Conservation (phyloP, 345 rosid genomes). For the Mercurialis annua region DNA sequence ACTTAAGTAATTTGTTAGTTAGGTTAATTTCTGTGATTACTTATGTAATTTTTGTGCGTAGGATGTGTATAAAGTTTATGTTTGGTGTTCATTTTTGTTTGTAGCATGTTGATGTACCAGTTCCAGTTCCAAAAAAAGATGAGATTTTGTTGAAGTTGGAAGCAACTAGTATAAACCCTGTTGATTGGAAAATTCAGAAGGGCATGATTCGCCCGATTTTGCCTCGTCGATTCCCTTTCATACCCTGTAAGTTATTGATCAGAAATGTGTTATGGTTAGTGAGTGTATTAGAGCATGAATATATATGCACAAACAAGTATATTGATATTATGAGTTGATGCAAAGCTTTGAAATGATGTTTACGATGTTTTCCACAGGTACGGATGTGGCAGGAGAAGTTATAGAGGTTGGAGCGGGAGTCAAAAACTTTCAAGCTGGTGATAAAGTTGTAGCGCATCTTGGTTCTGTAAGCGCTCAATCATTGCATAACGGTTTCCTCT, state of each 20-base stretch:
- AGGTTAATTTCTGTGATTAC: too few relatives aligned
- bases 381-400: slow-evolving; percentile 24
- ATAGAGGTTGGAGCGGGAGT: slow-evolving; percentile 21
- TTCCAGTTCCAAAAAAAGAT: slow-evolving; percentile 20
- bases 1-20: too few relatives aligned
- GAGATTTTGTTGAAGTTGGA: slow-evolving; percentile 35
- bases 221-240: slow-evolving; percentile 32
- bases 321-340: too few relatives aligned
- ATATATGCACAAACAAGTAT: too few relatives aligned
- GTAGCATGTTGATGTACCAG: slow-evolving; percentile 27
- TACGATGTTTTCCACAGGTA: slow-evolving; percentile 4
- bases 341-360: background rate
- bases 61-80: too few relatives aligned
- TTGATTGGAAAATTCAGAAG: slow-evolving; percentile 38
- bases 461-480: slow-evolving; percentile 8
- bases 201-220: slow-evolving; percentile 32
- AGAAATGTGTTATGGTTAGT: too few relatives aligned
- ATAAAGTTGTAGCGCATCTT: slow-evolving; percentile 16
- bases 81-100: too few relatives aligned
- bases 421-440: slow-evolving; percentile 10
- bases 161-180: slow-evolving; percentile 32
- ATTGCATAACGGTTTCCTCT: background rate
- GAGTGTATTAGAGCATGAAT: too few relatives aligned
- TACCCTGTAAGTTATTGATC: slow-evolving; percentile 25
- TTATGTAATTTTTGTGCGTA: too few relatives aligned